Evolutionary conservation across 1,139 yeast species (phyloP).

Genomic region (Suhomyces kunorum): DNA sequence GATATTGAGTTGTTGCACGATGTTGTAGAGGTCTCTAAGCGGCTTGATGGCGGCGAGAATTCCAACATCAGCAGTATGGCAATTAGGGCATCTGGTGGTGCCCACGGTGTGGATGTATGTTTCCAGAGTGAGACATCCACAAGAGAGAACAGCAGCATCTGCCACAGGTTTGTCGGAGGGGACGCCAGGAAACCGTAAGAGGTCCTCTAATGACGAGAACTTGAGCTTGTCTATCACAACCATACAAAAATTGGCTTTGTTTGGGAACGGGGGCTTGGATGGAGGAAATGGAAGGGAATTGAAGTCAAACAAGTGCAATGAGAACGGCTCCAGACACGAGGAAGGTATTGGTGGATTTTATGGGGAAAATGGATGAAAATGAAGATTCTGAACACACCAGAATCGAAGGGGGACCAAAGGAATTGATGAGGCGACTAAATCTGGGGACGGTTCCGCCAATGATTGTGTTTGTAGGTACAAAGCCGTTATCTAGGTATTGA

Average conservation of each 20-base stretch:
- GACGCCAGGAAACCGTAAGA: constrained; percentile 33
- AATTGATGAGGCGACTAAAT: no score
- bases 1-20: constrained; percentile 29
- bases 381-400: no score
- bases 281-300: background rate
- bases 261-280: background rate
- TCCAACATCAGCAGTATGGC: constrained; percentile 35
- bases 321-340: no score
- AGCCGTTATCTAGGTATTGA: background rate
- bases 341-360: no score
- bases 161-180: constrained; percentile 26
- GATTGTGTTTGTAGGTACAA: background rate
- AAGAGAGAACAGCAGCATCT: constrained; percentile 60
- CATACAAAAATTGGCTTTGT: background rate
- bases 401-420: no score
- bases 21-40: constrained; percentile 49
- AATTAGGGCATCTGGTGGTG: constrained; percentile 49
- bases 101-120: constrained; percentile 28
- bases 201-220: constrained; percentile 30
- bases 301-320: no score
- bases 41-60: constrained; percentile 53
- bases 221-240: constrained; percentile 30
- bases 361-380: no score
- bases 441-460: no score
- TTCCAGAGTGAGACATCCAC: constrained; percentile 75